Percentiles rank a stretch among this genome's conserved stretches.
Evolutionary conservation across 129 eudicot genomes (phyloP).

Genomic region (Deinandra increscens): DNA sequence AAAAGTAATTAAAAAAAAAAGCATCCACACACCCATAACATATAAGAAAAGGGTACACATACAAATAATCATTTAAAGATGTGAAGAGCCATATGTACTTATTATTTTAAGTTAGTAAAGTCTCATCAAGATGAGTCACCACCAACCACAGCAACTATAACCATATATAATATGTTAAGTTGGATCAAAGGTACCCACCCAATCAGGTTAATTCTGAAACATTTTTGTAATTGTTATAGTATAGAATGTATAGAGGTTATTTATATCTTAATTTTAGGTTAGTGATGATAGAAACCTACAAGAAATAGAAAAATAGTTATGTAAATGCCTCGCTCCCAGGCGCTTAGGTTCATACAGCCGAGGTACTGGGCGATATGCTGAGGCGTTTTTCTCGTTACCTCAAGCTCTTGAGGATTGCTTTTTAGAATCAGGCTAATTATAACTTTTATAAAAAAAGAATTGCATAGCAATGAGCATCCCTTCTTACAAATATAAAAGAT

Average conservation of each 20-base stretch:
- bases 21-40: not conserved
- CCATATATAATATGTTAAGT: not conserved
- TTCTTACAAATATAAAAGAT: not conserved
- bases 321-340: not conserved
- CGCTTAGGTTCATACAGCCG: not conserved
- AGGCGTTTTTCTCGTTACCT: not conserved
- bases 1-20: not conserved
- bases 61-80: slow-evolving; percentile 21
- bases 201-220: not conserved
- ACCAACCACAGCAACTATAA: slow-evolving; percentile 12
- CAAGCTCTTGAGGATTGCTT: not conserved
- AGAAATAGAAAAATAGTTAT: too few species aligned
- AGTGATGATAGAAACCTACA: too few species aligned
- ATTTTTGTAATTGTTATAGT: too few species aligned
- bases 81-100: slow-evolving; percentile 13
- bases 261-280: too few species aligned
- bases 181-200: not conserved
- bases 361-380: too few species aligned
- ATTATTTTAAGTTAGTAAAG: slow-evolving; percentile 14
- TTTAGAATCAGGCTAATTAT: not conserved
- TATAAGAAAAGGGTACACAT: not conserved
- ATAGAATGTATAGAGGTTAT: too few species aligned
- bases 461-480: not conserved
- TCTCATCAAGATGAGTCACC: slow-evolving; percentile 16
- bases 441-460: not conserved